Percentiles rank a stretch among this genome's conserved stretches.
These are phyloP conservation scores for Zygoascus sp. DNA, from an alignment of 1,139 yeast species.

Conservation along the genomic window DNA sequence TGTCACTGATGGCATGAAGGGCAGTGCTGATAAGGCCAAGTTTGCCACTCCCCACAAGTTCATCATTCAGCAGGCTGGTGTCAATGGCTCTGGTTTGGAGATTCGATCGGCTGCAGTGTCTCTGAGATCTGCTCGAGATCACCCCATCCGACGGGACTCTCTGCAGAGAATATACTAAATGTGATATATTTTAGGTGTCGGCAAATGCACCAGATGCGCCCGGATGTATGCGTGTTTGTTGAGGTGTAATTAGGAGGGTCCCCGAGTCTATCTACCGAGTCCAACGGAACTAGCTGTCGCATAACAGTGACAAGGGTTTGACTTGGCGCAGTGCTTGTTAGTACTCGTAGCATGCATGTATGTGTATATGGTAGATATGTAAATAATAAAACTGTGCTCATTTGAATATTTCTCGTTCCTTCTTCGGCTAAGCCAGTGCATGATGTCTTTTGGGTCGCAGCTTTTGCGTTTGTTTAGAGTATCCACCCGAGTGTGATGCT, in stretches of 20 bases:
- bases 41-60: constrained; percentile 10
- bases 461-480: no score
- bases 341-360: background rate
- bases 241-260: no score
- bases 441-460: no score
- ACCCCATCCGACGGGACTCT: constrained; percentile 6
- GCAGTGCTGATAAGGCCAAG: constrained; percentile 5
- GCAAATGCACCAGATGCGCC: no score
- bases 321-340: no score
- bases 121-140: constrained; percentile 9
- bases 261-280: no score
- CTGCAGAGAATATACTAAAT: background rate
- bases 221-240: no score
- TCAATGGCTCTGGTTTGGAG: constrained; percentile 10
- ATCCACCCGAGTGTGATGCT: no score
- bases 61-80: constrained; percentile 11
- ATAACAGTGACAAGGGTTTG: no score
- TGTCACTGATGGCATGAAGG: constrained; percentile 11
- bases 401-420: no score
- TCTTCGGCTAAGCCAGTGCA: no score
- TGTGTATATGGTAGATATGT: constrained; percentile 5
- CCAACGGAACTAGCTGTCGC: no score
- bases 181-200: background rate
- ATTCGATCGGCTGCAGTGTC: constrained; percentile 11
- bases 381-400: background rate